Evolutionary conservation across 345 rosid genomes (phyloP), one percentile per base, ranked within the genome.

Genomic region (Conringia planisiliqua): DNA sequence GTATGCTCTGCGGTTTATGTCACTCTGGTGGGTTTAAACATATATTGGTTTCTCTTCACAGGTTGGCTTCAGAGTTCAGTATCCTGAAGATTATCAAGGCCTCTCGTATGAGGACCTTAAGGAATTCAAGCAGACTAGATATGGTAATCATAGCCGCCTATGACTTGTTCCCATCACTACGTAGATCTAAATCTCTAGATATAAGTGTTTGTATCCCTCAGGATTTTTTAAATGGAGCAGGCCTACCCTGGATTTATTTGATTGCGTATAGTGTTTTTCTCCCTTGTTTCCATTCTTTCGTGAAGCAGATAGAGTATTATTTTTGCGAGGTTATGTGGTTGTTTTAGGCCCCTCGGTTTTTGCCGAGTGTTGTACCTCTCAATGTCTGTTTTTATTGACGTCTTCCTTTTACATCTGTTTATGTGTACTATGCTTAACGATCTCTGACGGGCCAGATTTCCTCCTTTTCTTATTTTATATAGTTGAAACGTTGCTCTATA

Each of bases 121-220:
- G 84, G 99, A 95, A 65, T 92, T 95, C 78, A 92, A 92, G 83
- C 96, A 92, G 68, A 89, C 96, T 42, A 89, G 99, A 95, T 92
- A 90, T 85, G 99, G 97, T 95, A 92, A 78, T 58, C 38, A 27
- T 27, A 56, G 42, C 70, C 12, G 47, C 20, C 12, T 71, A 42
- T 36, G 66, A 7, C 80, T 27, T 77, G 62, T 48, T 69, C 39
- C 64, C 55, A 55, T 55, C 55, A 63, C 56, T 64, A 46, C 38
- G 55, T 42, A 60, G 20, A 35, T 44, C 65, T 11, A 51, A 52
- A 3, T 29, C 58, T 61, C 64, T 61, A 4, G 57, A 68, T 52
- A 61, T 52, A 68, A 11, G 55, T 47, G 24, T 17, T 17, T 50
- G 11, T 50, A 18, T 17, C 52, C 20, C 50, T 46, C 54, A 48